Conservation (phyloP, 768 basidiomycete species). For the Trametes villosa region DNA sequence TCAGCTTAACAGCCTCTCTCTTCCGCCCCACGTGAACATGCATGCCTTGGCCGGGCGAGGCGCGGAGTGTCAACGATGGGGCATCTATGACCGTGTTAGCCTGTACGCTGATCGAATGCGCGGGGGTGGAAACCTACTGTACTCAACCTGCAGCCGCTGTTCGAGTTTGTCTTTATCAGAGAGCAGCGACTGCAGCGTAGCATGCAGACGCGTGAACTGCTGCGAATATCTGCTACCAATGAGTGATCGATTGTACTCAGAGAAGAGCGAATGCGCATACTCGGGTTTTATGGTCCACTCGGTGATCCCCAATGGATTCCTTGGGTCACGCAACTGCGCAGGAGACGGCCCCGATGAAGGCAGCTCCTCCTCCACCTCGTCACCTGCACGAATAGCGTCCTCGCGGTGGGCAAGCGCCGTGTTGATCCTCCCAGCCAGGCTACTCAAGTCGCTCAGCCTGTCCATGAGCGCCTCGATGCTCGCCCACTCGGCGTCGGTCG, state of each 20-base stretch:
- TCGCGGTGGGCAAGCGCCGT: slow-evolving; percentile 22
- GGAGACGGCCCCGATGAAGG: slow-evolving; percentile 18
- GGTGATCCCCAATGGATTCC: slow-evolving; percentile 29
- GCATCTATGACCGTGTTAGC: slow-evolving; percentile 48
- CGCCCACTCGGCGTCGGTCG: slow-evolving; percentile 52
- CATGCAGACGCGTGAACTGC: slow-evolving; percentile 54
- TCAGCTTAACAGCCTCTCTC: slow-evolving; percentile 58
- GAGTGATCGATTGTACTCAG: background rate
- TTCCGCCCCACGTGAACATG: slow-evolving; percentile 75
- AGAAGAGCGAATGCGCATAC: slow-evolving; percentile 41
- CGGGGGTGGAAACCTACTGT: slow-evolving; percentile 46
- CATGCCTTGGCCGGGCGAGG: slow-evolving; percentile 69
- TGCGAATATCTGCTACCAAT: slow-evolving; percentile 57
- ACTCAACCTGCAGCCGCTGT: slow-evolving; percentile 51
- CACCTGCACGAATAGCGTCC: background rate
- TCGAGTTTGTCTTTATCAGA: slow-evolving; percentile 57
- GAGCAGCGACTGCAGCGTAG: slow-evolving; percentile 47
- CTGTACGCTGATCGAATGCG: background rate
- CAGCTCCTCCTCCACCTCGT: background rate
- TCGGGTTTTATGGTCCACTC: slow-evolving; percentile 70
- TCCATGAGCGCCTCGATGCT: slow-evolving; percentile 57
- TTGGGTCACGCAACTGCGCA: slow-evolving; percentile 28
- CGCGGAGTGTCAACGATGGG: slow-evolving; percentile 74
- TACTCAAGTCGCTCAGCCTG: slow-evolving; percentile 53
- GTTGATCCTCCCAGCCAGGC: slow-evolving; percentile 61